These are phyloP conservation scores for Ceratocystis albifundus DNA, from an alignment of 2,329 filamentous ascomycete species.

Conservation along the genomic window DNA sequence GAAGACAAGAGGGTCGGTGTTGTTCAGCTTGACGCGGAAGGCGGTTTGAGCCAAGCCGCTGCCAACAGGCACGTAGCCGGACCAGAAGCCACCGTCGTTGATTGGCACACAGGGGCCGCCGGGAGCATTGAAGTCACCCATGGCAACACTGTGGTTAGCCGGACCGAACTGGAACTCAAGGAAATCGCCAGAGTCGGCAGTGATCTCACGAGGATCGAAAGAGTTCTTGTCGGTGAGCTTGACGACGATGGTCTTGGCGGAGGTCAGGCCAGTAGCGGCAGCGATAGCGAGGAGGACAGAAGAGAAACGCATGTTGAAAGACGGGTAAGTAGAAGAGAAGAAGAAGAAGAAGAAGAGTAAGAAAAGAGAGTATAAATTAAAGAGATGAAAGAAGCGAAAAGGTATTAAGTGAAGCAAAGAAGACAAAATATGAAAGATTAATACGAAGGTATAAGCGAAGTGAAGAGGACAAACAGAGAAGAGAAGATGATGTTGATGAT, in stretches of 20 bases:
- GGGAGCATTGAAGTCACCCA: constrained; percentile 31
- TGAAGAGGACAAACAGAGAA: background rate
- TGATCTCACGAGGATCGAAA: constrained; percentile 37
- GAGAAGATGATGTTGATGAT: background rate
- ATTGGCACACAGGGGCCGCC: constrained; percentile 35
- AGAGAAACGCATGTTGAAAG: constrained; percentile 13
- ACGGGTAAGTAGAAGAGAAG: background rate
- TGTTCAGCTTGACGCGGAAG: constrained; percentile 28
- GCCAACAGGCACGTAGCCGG: constrained; percentile 32
- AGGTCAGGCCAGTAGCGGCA: constrained; percentile 15
- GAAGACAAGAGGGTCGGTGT: constrained; percentile 29
- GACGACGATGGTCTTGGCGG: constrained; percentile 29
- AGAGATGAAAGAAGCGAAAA: background rate
- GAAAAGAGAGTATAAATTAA: background rate
- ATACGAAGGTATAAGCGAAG: background rate
- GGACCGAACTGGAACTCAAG: constrained; percentile 46
- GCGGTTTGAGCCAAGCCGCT: constrained; percentile 23
- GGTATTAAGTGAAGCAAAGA: background rate
- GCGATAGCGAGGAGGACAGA: constrained; percentile 13
- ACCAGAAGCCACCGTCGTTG: constrained; percentile 34
- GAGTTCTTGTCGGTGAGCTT: constrained; percentile 33
- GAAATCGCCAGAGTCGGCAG: constrained; percentile 37
- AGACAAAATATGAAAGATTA: background rate
- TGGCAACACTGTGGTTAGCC: constrained; percentile 39
- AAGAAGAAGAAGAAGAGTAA: background rate